A percentile compares a stretch with the other conserved stretches of the same genome.
phyloP scores from a whole-genome alignment of 345 rosid genomes.

The Lumnitzera racemosa region DNA sequence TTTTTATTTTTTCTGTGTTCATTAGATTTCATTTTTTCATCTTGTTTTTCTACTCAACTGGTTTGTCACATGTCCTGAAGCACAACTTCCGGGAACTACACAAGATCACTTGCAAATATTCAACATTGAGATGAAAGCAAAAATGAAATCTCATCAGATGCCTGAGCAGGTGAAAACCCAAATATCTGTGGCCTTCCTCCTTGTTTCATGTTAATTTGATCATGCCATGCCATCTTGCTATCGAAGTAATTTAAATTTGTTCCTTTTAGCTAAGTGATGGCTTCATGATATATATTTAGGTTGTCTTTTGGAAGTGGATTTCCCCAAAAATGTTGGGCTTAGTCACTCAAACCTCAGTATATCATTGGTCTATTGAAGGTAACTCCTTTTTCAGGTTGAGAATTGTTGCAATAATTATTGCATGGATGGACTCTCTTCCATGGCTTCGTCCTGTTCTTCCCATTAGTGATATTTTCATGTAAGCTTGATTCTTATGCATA shows the following conservation, averaged over 20 bases:
- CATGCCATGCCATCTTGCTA: not conserved
- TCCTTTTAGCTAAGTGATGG: conserved; percentile 1
- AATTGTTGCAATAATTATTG: not conserved
- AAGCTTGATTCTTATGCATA: conserved; percentile 4
- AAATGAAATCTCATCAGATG: conserved; percentile 95
- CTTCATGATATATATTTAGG: conserved; percentile 31
- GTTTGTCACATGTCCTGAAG: conserved; percentile 30
- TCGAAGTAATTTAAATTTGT: not conserved
- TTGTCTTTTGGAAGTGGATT: conserved; percentile 99
- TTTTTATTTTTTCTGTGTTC: not conserved
- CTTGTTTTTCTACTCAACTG: conserved; percentile 3
- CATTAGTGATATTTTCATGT: not conserved
- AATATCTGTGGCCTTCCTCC: not conserved
- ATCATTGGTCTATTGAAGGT: conserved; percentile 99
- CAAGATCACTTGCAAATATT: conserved; percentile 98
- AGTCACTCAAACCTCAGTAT: conserved; percentile 81
- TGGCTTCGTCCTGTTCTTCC: too few relatives aligned
- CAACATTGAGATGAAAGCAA: conserved; percentile 93
- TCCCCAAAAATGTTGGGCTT: conserved; percentile 86
- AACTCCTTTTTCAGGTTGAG: conserved; percentile 3
- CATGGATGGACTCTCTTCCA: too few relatives aligned
- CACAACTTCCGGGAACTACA: conserved; percentile 91
- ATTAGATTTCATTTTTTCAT: not conserved
- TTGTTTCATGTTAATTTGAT: not conserved
- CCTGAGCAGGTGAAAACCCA: conserved; percentile 69